Evolutionary conservation across 305 asterid species (phyloP).

Genomic region (Fraxinus baroniana): DNA sequence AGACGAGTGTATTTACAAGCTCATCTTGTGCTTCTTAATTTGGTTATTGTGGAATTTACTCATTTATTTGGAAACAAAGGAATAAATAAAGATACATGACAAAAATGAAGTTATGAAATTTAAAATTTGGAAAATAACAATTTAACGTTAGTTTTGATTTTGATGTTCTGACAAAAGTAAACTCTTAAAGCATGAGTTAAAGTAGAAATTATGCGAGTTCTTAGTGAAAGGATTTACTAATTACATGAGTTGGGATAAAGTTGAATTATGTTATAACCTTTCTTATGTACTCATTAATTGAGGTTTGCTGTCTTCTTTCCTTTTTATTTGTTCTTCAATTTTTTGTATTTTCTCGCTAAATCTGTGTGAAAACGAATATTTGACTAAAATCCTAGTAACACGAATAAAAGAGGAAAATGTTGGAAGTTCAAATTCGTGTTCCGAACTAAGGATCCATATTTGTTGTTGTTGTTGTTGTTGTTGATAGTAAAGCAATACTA

Average conservation of each 20-base stretch:
- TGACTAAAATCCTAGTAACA: neutral
- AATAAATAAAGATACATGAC: neutral
- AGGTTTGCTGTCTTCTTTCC: too few species aligned
- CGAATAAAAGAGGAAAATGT: neutral
- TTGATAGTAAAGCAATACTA: neutral
- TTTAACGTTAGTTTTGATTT: neutral
- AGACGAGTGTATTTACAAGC: neutral
- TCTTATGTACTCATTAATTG: too few species aligned
- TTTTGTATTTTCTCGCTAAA: too few species aligned
- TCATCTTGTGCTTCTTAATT: neutral
- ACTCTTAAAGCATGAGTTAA: too few species aligned
- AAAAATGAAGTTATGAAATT: neutral
- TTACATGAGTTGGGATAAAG: too few species aligned
- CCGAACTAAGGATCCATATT: neutral
- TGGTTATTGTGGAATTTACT: constrained; percentile 14
- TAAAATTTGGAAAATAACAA: neutral
- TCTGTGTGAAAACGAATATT: neutral
- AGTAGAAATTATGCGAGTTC: too few species aligned
- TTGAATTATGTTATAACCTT: too few species aligned
- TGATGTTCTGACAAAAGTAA: too few species aligned
- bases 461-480: neutral
- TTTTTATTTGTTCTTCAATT: neutral
- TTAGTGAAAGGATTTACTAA: too few species aligned
- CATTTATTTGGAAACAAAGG: neutral
- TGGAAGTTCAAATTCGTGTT: neutral